Conservation (phyloP, 768 basidiomycete species). For the Tulasnella sp. region DNA sequence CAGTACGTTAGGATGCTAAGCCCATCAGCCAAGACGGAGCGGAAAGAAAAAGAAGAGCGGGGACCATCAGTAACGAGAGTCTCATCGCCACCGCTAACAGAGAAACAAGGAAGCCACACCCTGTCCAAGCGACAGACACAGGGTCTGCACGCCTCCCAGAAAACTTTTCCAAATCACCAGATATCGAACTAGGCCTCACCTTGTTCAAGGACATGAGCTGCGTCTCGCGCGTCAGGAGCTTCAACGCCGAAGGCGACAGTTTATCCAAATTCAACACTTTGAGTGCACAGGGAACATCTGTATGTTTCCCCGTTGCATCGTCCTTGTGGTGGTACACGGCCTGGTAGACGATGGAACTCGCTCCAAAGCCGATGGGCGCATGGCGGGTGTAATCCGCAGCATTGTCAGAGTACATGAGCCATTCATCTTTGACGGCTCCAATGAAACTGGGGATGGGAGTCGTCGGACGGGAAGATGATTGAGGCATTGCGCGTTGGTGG, state of each 20-base stretch:
- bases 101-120: too few relatives aligned
- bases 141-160: too few relatives aligned
- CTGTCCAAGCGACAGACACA: too few relatives aligned
- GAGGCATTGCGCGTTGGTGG: neutral
- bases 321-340: constrained; percentile 46
- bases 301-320: constrained; percentile 25
- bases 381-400: constrained; percentile 63
- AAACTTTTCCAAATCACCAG: too few relatives aligned
- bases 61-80: too few relatives aligned
- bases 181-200: neutral
- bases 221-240: constrained; percentile 69
- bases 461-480: neutral
- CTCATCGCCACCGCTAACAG: too few relatives aligned
- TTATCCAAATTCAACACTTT: constrained; percentile 84
- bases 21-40: neutral
- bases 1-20: constrained; percentile 69
- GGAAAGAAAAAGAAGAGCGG: neutral
- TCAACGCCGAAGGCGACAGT: constrained; percentile 56
- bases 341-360: constrained; percentile 80
- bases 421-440: constrained; percentile 73
- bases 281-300: constrained; percentile 54
- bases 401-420: constrained; percentile 70
- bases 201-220: constrained; percentile 86
- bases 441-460: constrained; percentile 28
- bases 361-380: constrained; percentile 74